These are phyloP conservation scores for Tetrastigma voinierianum DNA, from an alignment of 164 flowering plant genomes.

Conservation along the genomic window DNA sequence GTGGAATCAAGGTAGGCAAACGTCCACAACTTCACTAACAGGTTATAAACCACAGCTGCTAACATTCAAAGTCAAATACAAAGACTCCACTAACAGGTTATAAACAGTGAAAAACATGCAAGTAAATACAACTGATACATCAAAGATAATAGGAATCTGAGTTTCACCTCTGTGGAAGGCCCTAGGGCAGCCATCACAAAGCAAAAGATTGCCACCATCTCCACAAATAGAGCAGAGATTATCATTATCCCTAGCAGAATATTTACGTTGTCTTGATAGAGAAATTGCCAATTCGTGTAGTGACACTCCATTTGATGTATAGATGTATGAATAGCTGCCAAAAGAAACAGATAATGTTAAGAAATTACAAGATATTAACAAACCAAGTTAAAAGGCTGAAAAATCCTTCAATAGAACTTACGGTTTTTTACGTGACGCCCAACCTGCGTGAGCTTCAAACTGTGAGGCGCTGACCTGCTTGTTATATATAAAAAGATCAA, in stretches of 20 bases:
- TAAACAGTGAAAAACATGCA: too few species aligned
- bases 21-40: too few species aligned
- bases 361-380: not conserved
- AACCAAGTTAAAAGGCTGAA: not conserved
- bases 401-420: conserved; percentile 35
- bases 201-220: conserved; percentile 74
- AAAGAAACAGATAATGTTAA: conserved; percentile 11
- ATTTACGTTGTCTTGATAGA: conserved; percentile 51
- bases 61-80: too few species aligned
- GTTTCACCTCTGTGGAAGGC: conserved; percentile 69
- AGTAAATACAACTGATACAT: too few species aligned
- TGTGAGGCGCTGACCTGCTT: conserved; percentile 90
- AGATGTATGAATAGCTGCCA: conserved; percentile 78
- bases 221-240: conserved; percentile 77
- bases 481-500: conserved; percentile 5
- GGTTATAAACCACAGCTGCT: too few species aligned
- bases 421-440: conserved; percentile 91
- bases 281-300: conserved; percentile 86
- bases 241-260: conserved; percentile 69
- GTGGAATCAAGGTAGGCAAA: too few species aligned
- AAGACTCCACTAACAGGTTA: too few species aligned
- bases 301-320: conserved; percentile 93
- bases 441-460: conserved; percentile 98
- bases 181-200: conserved; percentile 93
- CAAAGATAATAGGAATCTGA: not conserved